phyloP scores from a whole-genome alignment of 371 early-diverging fungal species.

The Circinella umbellata region DNA sequence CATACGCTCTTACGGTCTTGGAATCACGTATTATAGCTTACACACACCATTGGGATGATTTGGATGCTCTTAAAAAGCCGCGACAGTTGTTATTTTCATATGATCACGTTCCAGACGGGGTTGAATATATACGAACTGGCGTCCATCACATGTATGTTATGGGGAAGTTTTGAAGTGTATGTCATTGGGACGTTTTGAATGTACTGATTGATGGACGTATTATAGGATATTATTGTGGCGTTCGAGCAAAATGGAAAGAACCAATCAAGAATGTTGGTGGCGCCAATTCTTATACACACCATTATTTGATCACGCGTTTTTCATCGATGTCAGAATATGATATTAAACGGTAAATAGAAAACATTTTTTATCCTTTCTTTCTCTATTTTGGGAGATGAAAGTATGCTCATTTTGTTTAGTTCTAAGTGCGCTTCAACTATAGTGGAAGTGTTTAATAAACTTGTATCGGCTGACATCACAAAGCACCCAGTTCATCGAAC shows the following conservation, averaged over 20 bases:
- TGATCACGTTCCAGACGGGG: constrained; percentile 2
- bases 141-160: constrained; percentile 1
- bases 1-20: neutral
- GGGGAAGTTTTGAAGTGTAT: neutral
- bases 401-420: neutral
- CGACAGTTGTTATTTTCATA: constrained; percentile 5
- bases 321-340: neutral
- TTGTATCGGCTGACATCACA: neutral
- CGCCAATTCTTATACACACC: constrained; percentile 3
- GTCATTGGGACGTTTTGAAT: too few species aligned
- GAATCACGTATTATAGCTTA: neutral
- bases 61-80: neutral
- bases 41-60: neutral
- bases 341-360: neutral
- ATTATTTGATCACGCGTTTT: neutral
- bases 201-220: too few species aligned
- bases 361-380: neutral
- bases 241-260: neutral
- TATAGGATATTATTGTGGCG: neutral
- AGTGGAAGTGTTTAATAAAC: neutral
- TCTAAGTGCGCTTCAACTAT: neutral
- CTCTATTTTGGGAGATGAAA: neutral
- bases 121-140: constrained; percentile 1
- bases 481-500: neutral
- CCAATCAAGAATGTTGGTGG: constrained; percentile 3